phyloP scores from a whole-genome alignment of 2,329 filamentous ascomycete species.

The Colletotrichum sidae region DNA sequence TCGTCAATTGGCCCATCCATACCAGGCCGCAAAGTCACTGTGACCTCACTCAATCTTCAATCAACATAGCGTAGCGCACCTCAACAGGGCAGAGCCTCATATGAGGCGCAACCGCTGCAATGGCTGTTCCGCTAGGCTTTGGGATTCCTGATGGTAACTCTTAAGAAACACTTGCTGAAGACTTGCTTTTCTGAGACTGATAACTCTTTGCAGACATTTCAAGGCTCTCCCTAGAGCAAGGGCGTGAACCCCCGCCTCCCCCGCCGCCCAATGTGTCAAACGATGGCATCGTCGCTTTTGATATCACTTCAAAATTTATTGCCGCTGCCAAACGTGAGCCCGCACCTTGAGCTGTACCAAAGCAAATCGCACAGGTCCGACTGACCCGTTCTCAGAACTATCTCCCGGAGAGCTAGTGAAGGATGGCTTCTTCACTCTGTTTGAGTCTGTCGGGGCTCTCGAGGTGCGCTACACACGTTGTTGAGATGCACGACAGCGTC shows the following conservation, averaged over 20 bases:
- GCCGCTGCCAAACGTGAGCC: conserved; percentile 64
- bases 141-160: conserved; percentile 48
- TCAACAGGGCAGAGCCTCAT: conserved; percentile 13
- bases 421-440: conserved; percentile 93
- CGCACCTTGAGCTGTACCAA: not conserved
- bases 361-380: not conserved
- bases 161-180: conserved; percentile 10
- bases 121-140: conserved; percentile 44
- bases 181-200: not conserved
- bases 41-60: conserved; percentile 35
- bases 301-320: conserved; percentile 69
- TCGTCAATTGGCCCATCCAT: conserved; percentile 28
- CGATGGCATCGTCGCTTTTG: conserved; percentile 65
- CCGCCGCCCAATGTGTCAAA: conserved; percentile 55
- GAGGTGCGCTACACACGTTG: conserved; percentile 62
- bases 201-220: conserved; percentile 51
- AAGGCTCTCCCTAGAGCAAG: conserved; percentile 53
- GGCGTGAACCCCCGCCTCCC: conserved; percentile 44
- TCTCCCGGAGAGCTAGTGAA: conserved; percentile 87
- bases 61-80: conserved; percentile 23
- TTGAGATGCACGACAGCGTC: not conserved
- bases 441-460: conserved; percentile 90
- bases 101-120: conserved; percentile 25
- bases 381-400: conserved; percentile 67
- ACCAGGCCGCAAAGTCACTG: conserved; percentile 13